These are phyloP conservation scores for Rusavskia elegans DNA, from an alignment of 495 filamentous ascomycete species.

Conservation along the genomic window DNA sequence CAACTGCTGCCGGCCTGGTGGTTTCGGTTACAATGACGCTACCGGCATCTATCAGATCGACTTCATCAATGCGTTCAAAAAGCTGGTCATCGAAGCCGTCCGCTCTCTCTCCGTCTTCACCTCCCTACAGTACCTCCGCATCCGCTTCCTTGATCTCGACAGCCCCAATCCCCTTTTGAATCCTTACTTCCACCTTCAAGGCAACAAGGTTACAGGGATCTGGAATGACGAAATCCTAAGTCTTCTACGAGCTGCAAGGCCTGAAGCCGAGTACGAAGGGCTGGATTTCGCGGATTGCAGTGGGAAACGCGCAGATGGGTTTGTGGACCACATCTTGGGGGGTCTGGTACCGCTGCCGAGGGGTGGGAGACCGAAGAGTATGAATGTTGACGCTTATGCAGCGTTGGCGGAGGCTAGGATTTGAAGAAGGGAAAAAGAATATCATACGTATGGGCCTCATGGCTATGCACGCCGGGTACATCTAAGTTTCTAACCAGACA, in stretches of 20 bases:
- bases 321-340: constrained; percentile 26
- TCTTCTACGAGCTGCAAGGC: constrained; percentile 34
- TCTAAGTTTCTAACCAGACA: background rate
- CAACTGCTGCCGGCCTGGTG: constrained; percentile 41
- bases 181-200: constrained; percentile 45
- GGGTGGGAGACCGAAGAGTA: background rate
- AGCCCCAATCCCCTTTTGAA: constrained; percentile 36
- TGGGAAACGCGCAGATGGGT: background rate
- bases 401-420: background rate
- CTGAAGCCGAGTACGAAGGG: constrained; percentile 40
- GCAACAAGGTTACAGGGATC: constrained; percentile 43
- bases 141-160: constrained; percentile 60
- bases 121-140: constrained; percentile 39
- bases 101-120: constrained; percentile 35
- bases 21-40: constrained; percentile 32
- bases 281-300: constrained; percentile 46
- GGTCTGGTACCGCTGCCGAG: constrained; percentile 6
- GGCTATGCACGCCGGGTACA: background rate
- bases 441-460: background rate
- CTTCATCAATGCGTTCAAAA: constrained; percentile 52
- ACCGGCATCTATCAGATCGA: constrained; percentile 50
- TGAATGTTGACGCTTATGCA: background rate
- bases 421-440: background rate
- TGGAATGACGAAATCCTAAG: constrained; percentile 52
- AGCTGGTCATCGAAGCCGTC: constrained; percentile 43